Conservation (phyloP, 169 alveolate genomes). For the Plasmodium reichenowi region DNA sequence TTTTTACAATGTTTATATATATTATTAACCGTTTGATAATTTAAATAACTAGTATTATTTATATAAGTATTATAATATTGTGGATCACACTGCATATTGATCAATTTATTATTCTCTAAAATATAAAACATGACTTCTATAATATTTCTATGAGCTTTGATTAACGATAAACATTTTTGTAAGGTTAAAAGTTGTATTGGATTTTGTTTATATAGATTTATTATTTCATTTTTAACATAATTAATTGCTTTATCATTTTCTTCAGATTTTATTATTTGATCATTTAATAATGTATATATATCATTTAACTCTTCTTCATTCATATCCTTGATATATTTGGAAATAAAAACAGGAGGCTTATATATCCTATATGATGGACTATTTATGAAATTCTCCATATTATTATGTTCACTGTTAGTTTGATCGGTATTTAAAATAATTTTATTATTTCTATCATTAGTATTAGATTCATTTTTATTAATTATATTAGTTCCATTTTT, state of each 20-base stretch:
- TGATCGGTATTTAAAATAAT: background rate
- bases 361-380: background rate
- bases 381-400: background rate
- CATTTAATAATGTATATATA: slow-evolving; percentile 15
- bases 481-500: background rate
- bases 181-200: slow-evolving; percentile 16
- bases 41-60: slow-evolving; percentile 1
- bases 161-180: slow-evolving; percentile 14
- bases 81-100: background rate
- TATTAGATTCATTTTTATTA: background rate
- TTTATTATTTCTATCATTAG: background rate
- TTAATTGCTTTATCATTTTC: slow-evolving; percentile 44
- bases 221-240: slow-evolving; percentile 40
- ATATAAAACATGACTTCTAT: slow-evolving; percentile 50
- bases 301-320: slow-evolving; percentile 30
- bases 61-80: background rate
- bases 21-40: slow-evolving; percentile 16
- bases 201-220: slow-evolving; percentile 22
- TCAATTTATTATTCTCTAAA: slow-evolving; percentile 25
- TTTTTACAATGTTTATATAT: slow-evolving; percentile 13
- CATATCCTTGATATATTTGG: background rate
- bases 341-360: background rate
- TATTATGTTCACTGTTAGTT: background rate
- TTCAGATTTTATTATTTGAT: background rate
- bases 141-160: slow-evolving; percentile 24